These are phyloP conservation scores for Penicillium sp. DNA, from an alignment of 2,329 filamentous ascomycete genomes.

Conservation along the genomic window DNA sequence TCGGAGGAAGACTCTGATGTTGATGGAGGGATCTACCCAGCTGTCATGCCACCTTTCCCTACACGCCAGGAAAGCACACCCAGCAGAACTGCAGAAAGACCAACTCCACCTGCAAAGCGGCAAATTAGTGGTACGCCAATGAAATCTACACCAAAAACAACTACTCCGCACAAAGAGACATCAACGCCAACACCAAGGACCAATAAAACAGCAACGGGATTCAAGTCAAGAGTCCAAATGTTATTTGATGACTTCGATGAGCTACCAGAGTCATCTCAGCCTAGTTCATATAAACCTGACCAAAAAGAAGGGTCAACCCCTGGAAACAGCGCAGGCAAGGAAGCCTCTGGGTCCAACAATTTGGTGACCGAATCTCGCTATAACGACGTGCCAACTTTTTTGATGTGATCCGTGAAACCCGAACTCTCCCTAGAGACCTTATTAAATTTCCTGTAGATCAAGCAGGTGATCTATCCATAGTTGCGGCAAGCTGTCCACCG, in stretches of 20 bases:
- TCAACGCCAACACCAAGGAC: conserved; percentile 1
- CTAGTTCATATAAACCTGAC: conserved; percentile 22
- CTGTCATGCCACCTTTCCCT: conserved; percentile 1
- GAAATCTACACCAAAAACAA: background rate
- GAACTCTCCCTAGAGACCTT: background rate
- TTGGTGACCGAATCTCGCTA: conserved; percentile 36
- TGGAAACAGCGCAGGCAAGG: conserved; percentile 14
- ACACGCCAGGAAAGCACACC: background rate
- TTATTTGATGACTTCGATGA: conserved; percentile 42
- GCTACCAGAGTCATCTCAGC: conserved; percentile 31
- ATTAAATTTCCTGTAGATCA: conserved; percentile 1
- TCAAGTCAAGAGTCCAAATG: conserved; percentile 32
- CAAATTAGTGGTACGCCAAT: background rate
- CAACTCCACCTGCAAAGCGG: background rate
- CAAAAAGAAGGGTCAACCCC: conserved; percentile 15
- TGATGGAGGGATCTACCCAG: conserved; percentile 22
- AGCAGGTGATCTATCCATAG: background rate
- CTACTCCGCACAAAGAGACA: background rate
- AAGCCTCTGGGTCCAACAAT: conserved; percentile 16
- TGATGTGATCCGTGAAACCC: conserved; percentile 32
- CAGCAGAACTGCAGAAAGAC: background rate
- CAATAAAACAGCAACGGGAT: conserved; percentile 8
- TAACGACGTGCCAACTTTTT: conserved; percentile 47
- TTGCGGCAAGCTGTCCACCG: background rate
- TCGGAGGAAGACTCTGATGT: conserved; percentile 38